Evolutionary conservation across 2,329 filamentous ascomycete genomes (phyloP), one percentile per base, ranked within the genome.

Genomic region (Grosmannia serpens): DNA sequence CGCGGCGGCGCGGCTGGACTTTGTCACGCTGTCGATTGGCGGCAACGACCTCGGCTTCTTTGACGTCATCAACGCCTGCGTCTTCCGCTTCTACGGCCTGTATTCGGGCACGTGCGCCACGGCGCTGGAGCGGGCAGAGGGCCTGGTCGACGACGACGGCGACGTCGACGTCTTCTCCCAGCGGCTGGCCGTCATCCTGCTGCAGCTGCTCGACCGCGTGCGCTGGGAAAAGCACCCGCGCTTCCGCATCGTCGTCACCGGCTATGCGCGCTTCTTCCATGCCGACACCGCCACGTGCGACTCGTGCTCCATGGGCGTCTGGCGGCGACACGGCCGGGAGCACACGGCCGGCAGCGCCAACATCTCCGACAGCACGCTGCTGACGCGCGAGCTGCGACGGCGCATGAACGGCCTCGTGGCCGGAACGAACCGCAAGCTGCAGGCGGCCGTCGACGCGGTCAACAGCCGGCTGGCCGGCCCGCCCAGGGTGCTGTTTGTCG

Each of bases 11-110:
- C 31, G 50, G 1, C 70, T 70, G 1, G 73, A 75, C 63, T 76
- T 77, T 60, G 74, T 74, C 3, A 70, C 76, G 1, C 67, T 78
- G 7, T 77, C 74, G n/a, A 69, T 77, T 35, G 75, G 75, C 53
- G 75, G 75, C 20, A 78, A 77, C 65, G 76, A 78, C 62, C 69
- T 78, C 10, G 75, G 74, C 61, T 78, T 77, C 68, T 78, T 76
- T 61, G 71, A 74, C 44, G 73, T 78, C 24, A 75, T 78, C 65
- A 77, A 78, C 63, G 74, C 74, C 27, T 78, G 76, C 63, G 72
- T 78, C 20, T 77, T 78, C 62, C 71, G 74, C 35, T 77, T 77
- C 64, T 77, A 78, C 64, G 73, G 72, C 63, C 74, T 75, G 65
- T 76, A 75, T 66, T 75, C 73, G 20, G 74, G 74, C 6, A 75